Conservation (phyloP, 352 stramenopile genomes). For the Thraustochytrium striatum region DNA sequence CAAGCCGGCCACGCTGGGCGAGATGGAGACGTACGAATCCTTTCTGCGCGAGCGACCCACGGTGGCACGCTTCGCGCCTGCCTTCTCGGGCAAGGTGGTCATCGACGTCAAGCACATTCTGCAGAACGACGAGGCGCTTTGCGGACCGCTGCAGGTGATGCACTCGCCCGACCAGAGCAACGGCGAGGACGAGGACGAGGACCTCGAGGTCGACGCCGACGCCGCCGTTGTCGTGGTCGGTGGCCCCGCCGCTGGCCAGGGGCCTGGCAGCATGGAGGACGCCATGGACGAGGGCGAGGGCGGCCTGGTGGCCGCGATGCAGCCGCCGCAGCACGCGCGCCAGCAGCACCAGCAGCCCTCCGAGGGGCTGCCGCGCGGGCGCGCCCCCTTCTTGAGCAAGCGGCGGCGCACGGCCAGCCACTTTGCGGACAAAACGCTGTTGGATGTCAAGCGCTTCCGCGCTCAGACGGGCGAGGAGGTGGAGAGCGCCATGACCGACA, state of each 20-base stretch:
- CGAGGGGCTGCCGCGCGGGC: no score
- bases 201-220: background rate
- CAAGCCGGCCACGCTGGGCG: slow-evolving; percentile 39
- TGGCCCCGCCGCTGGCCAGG: no score
- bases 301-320: no score
- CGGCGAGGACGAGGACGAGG: background rate
- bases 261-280: no score
- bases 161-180: slow-evolving; percentile 5
- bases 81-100: slow-evolving; percentile 36
- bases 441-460: background rate
- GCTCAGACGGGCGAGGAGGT: background rate
- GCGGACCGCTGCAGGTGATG: slow-evolving; percentile 18
- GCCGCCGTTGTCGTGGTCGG: no score
- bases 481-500: background rate
- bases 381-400: background rate
- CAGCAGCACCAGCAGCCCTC: no score
- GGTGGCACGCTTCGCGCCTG: background rate
- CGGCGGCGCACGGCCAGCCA: background rate
- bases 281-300: no score
- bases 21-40: slow-evolving; percentile 38
- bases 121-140: slow-evolving; percentile 30
- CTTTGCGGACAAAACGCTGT: background rate
- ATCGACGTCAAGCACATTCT: slow-evolving; percentile 44
- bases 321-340: no score
- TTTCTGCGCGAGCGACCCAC: background rate